These are phyloP conservation scores for Brassica hybrid DNA, from an alignment of 441 rosid species.

Conservation along the genomic window DNA sequence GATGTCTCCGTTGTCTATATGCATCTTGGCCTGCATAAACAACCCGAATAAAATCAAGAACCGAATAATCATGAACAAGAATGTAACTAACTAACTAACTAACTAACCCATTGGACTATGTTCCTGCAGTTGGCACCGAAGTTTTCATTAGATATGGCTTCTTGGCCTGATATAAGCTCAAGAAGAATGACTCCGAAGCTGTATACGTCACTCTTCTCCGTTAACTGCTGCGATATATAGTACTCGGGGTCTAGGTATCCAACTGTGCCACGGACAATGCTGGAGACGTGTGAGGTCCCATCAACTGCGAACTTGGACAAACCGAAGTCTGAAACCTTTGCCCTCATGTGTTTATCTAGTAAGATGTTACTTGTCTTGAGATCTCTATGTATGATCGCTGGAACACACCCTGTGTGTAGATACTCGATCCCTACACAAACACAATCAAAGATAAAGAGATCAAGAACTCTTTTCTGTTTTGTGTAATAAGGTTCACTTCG, in stretches of 20 bases:
- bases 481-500: not conserved
- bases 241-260: constrained; percentile 99
- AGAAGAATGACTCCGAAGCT: constrained; percentile 98
- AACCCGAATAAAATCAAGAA: not conserved
- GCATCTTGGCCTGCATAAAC: constrained; percentile 70
- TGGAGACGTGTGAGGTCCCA: constrained; percentile 94
- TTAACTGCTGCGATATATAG: constrained; percentile 68
- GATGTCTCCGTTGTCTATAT: constrained; percentile 92
- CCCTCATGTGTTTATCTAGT: constrained; percentile 83
- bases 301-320: constrained; percentile 88
- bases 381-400: constrained; percentile 95
- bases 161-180: constrained; percentile 94
- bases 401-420: constrained; percentile 97
- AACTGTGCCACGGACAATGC: constrained; percentile 97
- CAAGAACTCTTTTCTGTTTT: constrained; percentile 13
- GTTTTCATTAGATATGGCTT: constrained; percentile 91
- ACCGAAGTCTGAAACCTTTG: constrained; percentile 97
- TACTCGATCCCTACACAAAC: constrained; percentile 84
- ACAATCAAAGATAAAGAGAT: constrained; percentile 14
- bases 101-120: constrained; percentile 78
- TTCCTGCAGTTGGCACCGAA: constrained; percentile 91
- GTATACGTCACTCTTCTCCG: constrained; percentile 61
- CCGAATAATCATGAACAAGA: not conserved
- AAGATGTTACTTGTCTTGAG: constrained; percentile 95
- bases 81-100: not conserved